Evolutionary conservation across 2,329 filamentous ascomycete species (phyloP), one percentile per base, ranked within the genome.

Genomic region (Cordyceps farinosa): DNA sequence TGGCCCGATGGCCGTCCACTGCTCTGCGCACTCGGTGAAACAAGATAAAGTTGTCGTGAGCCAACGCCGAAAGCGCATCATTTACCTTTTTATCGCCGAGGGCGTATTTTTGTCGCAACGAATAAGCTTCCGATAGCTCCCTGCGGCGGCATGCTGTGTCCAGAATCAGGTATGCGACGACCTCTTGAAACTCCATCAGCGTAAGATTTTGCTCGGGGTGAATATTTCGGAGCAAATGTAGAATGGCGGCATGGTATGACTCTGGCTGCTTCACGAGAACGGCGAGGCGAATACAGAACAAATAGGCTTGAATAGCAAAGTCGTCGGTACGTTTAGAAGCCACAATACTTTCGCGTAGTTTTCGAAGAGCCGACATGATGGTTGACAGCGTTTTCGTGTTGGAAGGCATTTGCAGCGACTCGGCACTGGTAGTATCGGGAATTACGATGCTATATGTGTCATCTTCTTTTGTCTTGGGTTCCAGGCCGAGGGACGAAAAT

Each of bases 281-380:
- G 30, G 90, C 88, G 32, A 93, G 82, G 61, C 93, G 89, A 69
- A 96, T 91, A 70, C 91, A 92, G 80, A 98, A 98, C 66, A 96
- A 87, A 76, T 98, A 97, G 17, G 88, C 91, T 69, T 92, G 88
- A n/a, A 90, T 87, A 1, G 94, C 88, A 75, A 99, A 99, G 59
- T 85, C 81, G 72, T 97, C 90, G 42, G 82, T 80, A 27, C 93
- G 87, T 60, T 87, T 86, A 9, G 90, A 88, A 13, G 91, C 91
- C 3, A 96, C 86, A 54, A 98, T 88, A 30, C 89, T 93, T 79
- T 99, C 95, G 63, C 95, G 87, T 38, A 99, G 85, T 75, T 97
- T 98, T 66, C 95, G 88, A 72, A 98, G 88, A 3, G 94, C 91
- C 70, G 90, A 85, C 61, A 97, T 82, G 59, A 98, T 87, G 27